phyloP scores from a whole-genome alignment of 495 filamentous ascomycete species.

The Delitschia confertaspora region DNA sequence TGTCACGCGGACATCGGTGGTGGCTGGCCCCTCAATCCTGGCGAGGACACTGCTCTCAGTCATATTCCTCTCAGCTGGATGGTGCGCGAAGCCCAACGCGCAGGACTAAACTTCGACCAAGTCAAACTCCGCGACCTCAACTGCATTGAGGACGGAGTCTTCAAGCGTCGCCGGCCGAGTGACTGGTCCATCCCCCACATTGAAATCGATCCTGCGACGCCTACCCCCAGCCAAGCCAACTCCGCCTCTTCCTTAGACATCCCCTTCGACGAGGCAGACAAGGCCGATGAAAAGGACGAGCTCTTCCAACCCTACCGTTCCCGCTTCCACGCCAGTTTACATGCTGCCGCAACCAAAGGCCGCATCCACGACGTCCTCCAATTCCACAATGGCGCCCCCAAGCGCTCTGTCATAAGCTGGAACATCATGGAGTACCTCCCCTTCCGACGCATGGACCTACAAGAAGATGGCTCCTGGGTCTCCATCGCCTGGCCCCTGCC shows the following conservation, averaged over 20 bases:
- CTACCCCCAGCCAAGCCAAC: slow-evolving; percentile 3
- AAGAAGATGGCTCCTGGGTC: slow-evolving; percentile 66
- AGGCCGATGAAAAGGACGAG: slow-evolving; percentile 22
- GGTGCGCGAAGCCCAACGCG: slow-evolving; percentile 67
- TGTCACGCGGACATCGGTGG: slow-evolving; percentile 79
- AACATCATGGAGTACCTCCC: slow-evolving; percentile 79
- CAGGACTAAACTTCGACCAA: slow-evolving; percentile 62
- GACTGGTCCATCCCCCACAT: slow-evolving; percentile 13
- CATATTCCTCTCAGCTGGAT: slow-evolving; percentile 78
- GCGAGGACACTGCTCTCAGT: slow-evolving; percentile 52
- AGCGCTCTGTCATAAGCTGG: slow-evolving; percentile 58
- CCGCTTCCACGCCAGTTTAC: slow-evolving; percentile 47
- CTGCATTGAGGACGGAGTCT: slow-evolving; percentile 44
- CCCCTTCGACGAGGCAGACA: background rate
- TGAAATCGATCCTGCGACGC: slow-evolving; percentile 24
- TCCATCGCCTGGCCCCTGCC: slow-evolving; percentile 75
- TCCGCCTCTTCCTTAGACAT: no score
- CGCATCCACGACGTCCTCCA: slow-evolving; percentile 67
- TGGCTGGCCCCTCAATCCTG: slow-evolving; percentile 59
- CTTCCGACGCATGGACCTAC: slow-evolving; percentile 75
- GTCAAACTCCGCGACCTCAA: slow-evolving; percentile 60
- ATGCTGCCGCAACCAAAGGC: slow-evolving; percentile 50
- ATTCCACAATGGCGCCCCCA: slow-evolving; percentile 54
- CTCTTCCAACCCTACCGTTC: background rate
- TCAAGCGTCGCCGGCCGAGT: background rate